Percentiles rank a stretch among this genome's conserved stretches.
Conservation (phyloP, 1,284 basidiomycete species). For the Anthracocystis setariae region DNA sequence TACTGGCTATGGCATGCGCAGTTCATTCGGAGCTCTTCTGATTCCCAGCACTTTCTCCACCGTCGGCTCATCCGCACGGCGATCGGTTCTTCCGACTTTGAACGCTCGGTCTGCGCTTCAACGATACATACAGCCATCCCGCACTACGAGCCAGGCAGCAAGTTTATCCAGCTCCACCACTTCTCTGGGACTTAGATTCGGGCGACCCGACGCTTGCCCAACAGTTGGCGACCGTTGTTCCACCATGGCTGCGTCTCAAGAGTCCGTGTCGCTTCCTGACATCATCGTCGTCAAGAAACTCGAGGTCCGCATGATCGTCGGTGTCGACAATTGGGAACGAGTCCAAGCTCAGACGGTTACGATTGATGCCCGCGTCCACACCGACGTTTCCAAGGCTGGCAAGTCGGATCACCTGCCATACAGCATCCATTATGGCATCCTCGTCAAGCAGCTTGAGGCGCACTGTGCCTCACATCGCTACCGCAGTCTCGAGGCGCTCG, state of each 20-base stretch:
- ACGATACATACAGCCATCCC: neutral
- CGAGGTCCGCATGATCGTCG: constrained; percentile 60
- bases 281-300: constrained; percentile 57
- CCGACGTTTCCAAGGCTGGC: constrained; percentile 73
- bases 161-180: neutral
- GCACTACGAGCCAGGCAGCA: neutral
- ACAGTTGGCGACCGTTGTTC: constrained; percentile 2
- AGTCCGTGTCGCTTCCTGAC: constrained; percentile 46
- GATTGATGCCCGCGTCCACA: constrained; percentile 73
- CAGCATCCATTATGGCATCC: constrained; percentile 71
- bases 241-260: constrained; percentile 21
- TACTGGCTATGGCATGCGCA: constrained; percentile 23
- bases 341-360: constrained; percentile 72
- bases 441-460: constrained; percentile 64
- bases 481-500: constrained; percentile 48
- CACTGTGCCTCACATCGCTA: constrained; percentile 48
- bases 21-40: neutral
- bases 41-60: neutral
- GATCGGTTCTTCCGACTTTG: constrained; percentile 11
- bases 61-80: constrained; percentile 5
- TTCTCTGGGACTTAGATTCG: no score
- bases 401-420: constrained; percentile 73
- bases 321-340: constrained; percentile 64
- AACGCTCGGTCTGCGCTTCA: neutral
- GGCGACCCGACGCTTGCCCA: neutral